Evolutionary conservation across 176 grass and related monocot species (phyloP).

Genomic region (Ananas comosus): DNA sequence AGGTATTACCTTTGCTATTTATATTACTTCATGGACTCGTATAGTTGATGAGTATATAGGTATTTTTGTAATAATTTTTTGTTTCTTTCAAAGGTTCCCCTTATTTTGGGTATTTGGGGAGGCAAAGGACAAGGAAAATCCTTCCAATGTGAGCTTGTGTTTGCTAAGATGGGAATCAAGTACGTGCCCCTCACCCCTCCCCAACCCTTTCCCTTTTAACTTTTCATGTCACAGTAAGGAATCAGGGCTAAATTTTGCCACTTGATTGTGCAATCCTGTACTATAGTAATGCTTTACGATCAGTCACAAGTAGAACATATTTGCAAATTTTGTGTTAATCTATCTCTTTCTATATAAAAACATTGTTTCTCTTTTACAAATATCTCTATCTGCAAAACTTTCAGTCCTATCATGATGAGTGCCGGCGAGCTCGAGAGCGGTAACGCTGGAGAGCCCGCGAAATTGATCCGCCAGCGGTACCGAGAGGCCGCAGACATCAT

Average conservation of each 20-base stretch:
- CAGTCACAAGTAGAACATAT: not conserved
- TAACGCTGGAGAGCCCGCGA: slow-evolving; percentile 91
- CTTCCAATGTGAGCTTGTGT: slow-evolving; percentile 92
- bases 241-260: too few species aligned
- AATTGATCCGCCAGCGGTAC: slow-evolving; percentile 81
- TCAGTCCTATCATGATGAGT: slow-evolving; percentile 97
- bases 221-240: not conserved
- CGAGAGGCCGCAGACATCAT: slow-evolving; percentile 89
- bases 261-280: too few species aligned
- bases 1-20: slow-evolving; percentile 24
- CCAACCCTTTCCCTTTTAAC: not conserved
- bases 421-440: slow-evolving; percentile 97
- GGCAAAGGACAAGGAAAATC: slow-evolving; percentile 99
- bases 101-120: slow-evolving; percentile 98
- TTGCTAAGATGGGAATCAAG: slow-evolving; percentile 96
- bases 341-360: not conserved
- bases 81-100: slow-evolving; percentile 41
- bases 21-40: not conserved
- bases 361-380: not conserved
- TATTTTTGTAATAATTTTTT: not conserved
- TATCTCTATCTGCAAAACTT: not conserved
- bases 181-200: slow-evolving; percentile 5
- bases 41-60: not conserved
- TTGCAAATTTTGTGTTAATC: not conserved
- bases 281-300: too few species aligned